Base-by-base conservation (phyloP, 169 alveolate genomes). In the Cryptosporidium meleagridis region DNA sequence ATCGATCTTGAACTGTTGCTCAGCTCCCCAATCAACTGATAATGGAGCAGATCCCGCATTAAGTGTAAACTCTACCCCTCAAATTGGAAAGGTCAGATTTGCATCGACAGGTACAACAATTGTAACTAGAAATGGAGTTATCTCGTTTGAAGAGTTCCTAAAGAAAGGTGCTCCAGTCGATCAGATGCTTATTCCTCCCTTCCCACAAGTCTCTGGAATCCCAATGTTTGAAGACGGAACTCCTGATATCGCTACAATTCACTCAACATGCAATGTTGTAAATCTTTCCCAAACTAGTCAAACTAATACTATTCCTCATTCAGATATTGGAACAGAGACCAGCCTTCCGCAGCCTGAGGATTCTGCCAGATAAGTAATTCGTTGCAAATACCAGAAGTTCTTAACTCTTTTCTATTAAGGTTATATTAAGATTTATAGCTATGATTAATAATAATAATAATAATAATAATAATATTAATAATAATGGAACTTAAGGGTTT, bases 181-280 rank as follows among this genome's bases (percentile, higher is more conserved):
- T 31, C 73, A 80, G 23, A 80, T 80, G 89, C 69, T 80, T 9
- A 80, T 80, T 9, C 89, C 89, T 6, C 89, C 89, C 4, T 80
- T 80, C 35, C 89, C 89, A 44, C 89, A 80, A n/a, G 89, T 80
- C 23, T 41, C 72, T 16, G 89, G 89, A n/a, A 80, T 80, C 29
- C 89, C 89, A n/a, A 80, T 80, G 89, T 80, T 80, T 65, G 89
- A 80, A 41, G 89, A 80, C 18, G 89, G 89, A n/a, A 80, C 89
- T 41, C 89, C 89, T 26, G 89, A 80, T 65, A 80, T 80, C 41
- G 89, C 80, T 12, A 80, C 89, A 7, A 80, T 80, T n/a, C 89
- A 80, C 16, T 80, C 89, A 1, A 80, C 89, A 12, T 80, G 89
- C 51, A 80, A 80, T 41, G 39, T 80, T 23, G 89, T 80, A 45